Evolutionary conservation across 139 green algal species (phyloP).

Genomic region (Chlamydomonas asymmetrica): DNA sequence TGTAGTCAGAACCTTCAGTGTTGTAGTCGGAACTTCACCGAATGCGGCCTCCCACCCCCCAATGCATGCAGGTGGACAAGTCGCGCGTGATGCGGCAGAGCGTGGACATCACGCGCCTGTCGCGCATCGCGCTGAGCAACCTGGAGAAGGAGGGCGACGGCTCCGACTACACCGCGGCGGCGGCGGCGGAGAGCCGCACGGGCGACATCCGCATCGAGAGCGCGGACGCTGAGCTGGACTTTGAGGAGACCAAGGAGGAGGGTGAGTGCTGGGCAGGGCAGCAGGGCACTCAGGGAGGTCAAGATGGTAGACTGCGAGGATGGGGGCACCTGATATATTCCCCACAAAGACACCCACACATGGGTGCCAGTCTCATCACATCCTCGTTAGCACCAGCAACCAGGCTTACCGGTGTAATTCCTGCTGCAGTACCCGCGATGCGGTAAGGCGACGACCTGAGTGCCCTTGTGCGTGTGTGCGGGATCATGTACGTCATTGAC

Average conservation of each 20-base stretch:
- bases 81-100: slow-evolving; percentile 48
- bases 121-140: slow-evolving; percentile 74
- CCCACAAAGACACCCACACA: too few relatives aligned
- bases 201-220: slow-evolving; percentile 77
- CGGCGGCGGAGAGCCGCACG: slow-evolving; percentile 40
- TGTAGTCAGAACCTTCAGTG: too few relatives aligned
- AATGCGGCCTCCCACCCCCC: too few relatives aligned
- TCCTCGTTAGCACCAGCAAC: too few relatives aligned
- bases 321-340: too few relatives aligned
- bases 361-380: too few relatives aligned
- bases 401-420: too few relatives aligned
- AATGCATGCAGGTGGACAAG: slow-evolving; percentile 27
- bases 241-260: slow-evolving; percentile 66
- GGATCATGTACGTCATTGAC: too few relatives aligned
- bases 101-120: slow-evolving; percentile 74
- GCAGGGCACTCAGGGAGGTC: neutral
- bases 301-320: neutral
- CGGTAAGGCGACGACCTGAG: too few relatives aligned
- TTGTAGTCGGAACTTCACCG: too few relatives aligned
- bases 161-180: slow-evolving; percentile 49
- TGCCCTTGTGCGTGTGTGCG: too few relatives aligned
- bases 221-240: slow-evolving; percentile 85
- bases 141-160: slow-evolving; percentile 69
- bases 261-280: slow-evolving; percentile 20
- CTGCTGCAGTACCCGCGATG: too few relatives aligned